These are phyloP conservation scores for Solanum pimpinellifolium DNA, from an alignment of 257 asterid genomes.

Conservation along the genomic window DNA sequence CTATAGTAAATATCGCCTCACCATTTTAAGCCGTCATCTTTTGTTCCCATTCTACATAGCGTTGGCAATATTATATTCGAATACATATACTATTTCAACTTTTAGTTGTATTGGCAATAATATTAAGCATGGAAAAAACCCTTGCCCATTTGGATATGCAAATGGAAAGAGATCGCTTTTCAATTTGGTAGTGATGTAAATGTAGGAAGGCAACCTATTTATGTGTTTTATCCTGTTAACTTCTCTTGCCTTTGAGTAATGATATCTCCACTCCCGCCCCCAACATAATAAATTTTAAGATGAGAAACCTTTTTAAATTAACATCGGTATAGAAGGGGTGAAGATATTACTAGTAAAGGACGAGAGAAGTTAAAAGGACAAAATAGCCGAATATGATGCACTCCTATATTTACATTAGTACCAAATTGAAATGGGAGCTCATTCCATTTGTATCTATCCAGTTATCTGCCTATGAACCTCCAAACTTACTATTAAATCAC, in stretches of 20 bases:
- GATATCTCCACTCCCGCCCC: neutral
- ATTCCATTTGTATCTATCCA: neutral
- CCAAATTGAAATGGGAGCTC: neutral
- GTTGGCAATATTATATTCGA: too few relatives aligned
- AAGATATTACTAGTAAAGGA: neutral
- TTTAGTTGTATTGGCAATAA: too few relatives aligned
- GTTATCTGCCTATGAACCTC: conserved; percentile 20
- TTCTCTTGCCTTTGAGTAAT: neutral
- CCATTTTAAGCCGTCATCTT: too few relatives aligned
- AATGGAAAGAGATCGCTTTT: too few relatives aligned
- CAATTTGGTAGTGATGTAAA: neutral
- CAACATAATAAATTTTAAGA: neutral
- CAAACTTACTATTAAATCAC: neutral
- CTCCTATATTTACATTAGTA: neutral
- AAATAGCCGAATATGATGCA: neutral
- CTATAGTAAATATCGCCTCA: too few relatives aligned
- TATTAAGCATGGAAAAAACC: too few relatives aligned
- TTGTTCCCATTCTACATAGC: too few relatives aligned
- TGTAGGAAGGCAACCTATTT: neutral
- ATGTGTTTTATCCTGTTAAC: neutral
- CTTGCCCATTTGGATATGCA: too few relatives aligned
- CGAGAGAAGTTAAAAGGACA: neutral
- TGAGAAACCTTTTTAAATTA: neutral
- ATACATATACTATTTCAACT: too few relatives aligned
- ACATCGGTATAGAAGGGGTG: neutral